phyloP scores from a whole-genome alignment of 1,139 yeast genomes.

The Entelexis sorbosivorans region DNA sequence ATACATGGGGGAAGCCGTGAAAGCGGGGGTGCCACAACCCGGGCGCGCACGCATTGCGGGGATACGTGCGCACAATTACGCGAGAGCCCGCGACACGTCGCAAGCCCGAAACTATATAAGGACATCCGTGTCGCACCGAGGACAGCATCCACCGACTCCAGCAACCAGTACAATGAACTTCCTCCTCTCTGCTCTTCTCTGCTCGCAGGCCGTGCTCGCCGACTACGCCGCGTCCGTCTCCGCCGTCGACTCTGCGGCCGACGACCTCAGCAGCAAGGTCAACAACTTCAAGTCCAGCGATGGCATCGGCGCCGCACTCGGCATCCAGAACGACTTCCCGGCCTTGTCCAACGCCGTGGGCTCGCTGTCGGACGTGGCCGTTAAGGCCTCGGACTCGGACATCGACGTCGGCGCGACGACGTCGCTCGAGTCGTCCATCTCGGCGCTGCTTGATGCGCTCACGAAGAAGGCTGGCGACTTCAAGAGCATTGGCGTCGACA shows the following conservation, averaged over 20 bases:
- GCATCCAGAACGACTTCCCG: constrained; percentile 21
- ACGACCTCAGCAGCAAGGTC: constrained; percentile 16
- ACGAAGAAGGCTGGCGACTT: constrained; percentile 23
- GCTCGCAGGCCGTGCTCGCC: not conserved
- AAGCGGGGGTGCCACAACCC: not conserved
- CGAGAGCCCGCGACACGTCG: not conserved
- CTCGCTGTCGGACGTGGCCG: constrained; percentile 16
- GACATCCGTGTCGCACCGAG: not conserved
- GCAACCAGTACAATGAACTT: constrained; percentile 1
- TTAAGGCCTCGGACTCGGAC: constrained; percentile 9
- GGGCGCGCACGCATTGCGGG: not conserved
- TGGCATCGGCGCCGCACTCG: constrained; percentile 22
- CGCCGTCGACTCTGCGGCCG: constrained; percentile 5
- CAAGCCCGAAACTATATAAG: not conserved
- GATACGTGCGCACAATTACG: not conserved
- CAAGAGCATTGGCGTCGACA: constrained; percentile 19
- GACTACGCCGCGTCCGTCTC: not conserved
- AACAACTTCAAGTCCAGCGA: constrained; percentile 13
- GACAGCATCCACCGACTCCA: not conserved
- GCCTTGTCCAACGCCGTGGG: constrained; percentile 18
- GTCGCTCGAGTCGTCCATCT: constrained; percentile 19
- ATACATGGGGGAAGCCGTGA: not conserved
- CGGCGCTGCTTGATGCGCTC: constrained; percentile 20
- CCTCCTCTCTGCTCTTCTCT: constrained; percentile 1
- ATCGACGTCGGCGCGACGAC: not conserved